Conservation (phyloP, 2,329 filamentous ascomycete genomes). For the Aspergillus glaucus region DNA sequence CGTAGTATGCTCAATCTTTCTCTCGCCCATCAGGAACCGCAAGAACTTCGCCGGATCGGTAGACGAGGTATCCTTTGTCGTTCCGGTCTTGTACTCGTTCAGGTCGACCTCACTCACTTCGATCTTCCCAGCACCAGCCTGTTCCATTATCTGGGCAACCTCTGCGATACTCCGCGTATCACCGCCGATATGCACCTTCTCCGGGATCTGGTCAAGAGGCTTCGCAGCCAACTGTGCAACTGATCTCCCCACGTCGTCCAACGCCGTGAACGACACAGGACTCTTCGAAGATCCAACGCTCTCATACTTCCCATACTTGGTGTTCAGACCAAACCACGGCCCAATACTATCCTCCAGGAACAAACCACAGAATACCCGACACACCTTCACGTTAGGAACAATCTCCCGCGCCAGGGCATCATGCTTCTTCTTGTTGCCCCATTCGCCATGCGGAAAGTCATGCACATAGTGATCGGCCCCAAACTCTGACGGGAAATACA, state of each 20-base stretch:
- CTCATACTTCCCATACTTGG: conserved; percentile 21
- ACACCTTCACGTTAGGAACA: conserved; percentile 17
- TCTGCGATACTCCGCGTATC: conserved; percentile 18
- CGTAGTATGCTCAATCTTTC: conserved; percentile 17
- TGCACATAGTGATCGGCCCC: conserved; percentile 34
- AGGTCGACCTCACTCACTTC: conserved; percentile 17
- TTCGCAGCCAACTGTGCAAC: conserved; percentile 21
- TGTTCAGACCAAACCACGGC: conserved; percentile 30
- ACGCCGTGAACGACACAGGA: conserved; percentile 25
- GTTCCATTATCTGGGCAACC: conserved; percentile 22
- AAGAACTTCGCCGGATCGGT: conserved; percentile 22
- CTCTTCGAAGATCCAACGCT: conserved; percentile 19
- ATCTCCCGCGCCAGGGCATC: conserved; percentile 13
- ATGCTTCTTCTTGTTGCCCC: conserved; percentile 28
- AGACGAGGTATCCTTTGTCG: conserved; percentile 6
- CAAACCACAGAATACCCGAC: conserved; percentile 26
- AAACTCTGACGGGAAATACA: conserved; percentile 35
- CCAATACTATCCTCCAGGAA: conserved; percentile 30
- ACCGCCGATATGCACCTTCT: conserved; percentile 21
- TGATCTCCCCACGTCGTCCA: conserved; percentile 25
- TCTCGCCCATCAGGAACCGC: conserved; percentile 31
- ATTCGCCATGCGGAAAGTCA: conserved; percentile 29
- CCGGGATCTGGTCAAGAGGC: conserved; percentile 16
- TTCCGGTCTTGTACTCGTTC: conserved; percentile 18
- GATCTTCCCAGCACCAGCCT: conserved; percentile 16